A percentile compares a stretch with the other conserved stretches of the same genome.
These are phyloP conservation scores for Hypoxylon sp. DNA, from an alignment of 2,329 filamentous ascomycete genomes.

Conservation along the genomic window DNA sequence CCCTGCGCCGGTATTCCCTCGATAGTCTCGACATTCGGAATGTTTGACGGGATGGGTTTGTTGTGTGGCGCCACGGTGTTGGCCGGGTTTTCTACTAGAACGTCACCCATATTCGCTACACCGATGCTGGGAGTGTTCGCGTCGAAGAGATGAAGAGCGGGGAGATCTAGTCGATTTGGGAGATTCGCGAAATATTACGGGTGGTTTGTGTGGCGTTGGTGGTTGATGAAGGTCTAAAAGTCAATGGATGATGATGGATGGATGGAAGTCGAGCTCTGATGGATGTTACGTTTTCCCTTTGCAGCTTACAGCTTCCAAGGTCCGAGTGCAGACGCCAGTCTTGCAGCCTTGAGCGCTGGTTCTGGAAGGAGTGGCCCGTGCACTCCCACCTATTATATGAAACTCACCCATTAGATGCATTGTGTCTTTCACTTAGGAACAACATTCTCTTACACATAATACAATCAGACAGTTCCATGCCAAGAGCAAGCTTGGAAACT, in stretches of 20 bases:
- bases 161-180: background rate
- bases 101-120: conserved; percentile 80
- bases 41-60: conserved; percentile 83
- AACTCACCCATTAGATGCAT: no score
- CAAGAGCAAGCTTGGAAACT: conserved; percentile 14
- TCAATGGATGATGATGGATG: conserved; percentile 26
- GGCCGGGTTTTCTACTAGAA: conserved; percentile 84
- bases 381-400: no score
- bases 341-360: conserved; percentile 50
- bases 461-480: no score
- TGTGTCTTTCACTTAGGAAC: no score
- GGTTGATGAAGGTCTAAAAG: conserved; percentile 18
- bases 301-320: conserved; percentile 23
- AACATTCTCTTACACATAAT: no score
- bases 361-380: no score
- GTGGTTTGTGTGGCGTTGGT: conserved; percentile 10
- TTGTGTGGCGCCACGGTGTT: conserved; percentile 83
- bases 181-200: background rate
- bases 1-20: conserved; percentile 86
- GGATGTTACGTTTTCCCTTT: conserved; percentile 31
- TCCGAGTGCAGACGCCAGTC: conserved; percentile 50
- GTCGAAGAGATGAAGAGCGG: background rate
- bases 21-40: conserved; percentile 90
- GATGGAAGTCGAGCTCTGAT: conserved; percentile 20
- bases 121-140: conserved; percentile 10